Evolutionary conservation across 345 rosid species (phyloP).

Genomic region (Streptanthus diversifolius): DNA sequence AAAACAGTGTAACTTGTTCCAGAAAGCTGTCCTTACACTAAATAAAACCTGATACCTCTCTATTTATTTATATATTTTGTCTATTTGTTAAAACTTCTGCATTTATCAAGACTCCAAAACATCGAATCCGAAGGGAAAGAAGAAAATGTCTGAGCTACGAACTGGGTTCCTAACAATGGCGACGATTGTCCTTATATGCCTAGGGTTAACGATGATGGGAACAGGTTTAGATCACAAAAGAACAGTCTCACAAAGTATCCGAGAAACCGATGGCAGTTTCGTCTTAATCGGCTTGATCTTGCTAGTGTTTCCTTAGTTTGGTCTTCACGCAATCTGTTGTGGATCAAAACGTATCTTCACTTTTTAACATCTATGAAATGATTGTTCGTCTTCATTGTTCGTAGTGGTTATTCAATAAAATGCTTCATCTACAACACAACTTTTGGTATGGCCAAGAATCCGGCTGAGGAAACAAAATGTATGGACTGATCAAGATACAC

Average conservation of each 20-base stretch:
- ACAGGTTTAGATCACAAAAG: constrained; percentile 23
- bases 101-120: constrained; percentile 7
- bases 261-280: constrained; percentile 12
- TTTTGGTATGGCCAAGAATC: constrained; percentile 27
- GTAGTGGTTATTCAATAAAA: constrained; percentile 22
- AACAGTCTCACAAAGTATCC: constrained; percentile 15
- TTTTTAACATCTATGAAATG: constrained; percentile 22
- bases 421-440: constrained; percentile 21
- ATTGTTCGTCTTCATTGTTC: constrained; percentile 4
- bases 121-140: background rate
- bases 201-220: constrained; percentile 24
- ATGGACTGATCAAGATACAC: too few relatives aligned
- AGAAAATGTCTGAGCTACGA: constrained; percentile 25
- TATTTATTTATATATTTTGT: background rate
- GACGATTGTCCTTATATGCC: constrained; percentile 18
- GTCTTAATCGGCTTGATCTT: constrained; percentile 10
- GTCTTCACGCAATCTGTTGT: constrained; percentile 26
- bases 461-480: constrained; percentile 16
- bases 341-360: constrained; percentile 20
- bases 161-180: constrained; percentile 31
- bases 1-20: background rate
- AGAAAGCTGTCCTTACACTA: constrained; percentile 7
- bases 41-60: constrained; percentile 6
- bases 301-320: constrained; percentile 27
- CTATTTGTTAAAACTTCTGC: background rate